These are phyloP conservation scores for Clathrus columnatus DNA, from an alignment of 768 basidiomycete species.

Conservation along the genomic window DNA sequence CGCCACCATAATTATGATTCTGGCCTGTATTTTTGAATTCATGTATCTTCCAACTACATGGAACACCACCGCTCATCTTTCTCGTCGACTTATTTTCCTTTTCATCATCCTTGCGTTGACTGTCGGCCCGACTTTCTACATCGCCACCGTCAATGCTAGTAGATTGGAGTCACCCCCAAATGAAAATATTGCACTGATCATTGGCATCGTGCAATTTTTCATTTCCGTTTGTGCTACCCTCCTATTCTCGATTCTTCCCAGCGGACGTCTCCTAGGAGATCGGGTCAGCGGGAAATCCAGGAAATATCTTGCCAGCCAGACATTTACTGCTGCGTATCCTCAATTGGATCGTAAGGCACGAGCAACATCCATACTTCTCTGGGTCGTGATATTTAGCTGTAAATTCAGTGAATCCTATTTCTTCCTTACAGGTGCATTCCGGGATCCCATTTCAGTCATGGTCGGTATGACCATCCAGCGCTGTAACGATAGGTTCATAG, in stretches of 20 bases:
- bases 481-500: conserved; percentile 81
- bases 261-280: conserved; percentile 97
- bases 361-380: conserved; percentile 74
- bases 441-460: conserved; percentile 94
- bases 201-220: conserved; percentile 91
- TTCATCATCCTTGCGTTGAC: conserved; percentile 89
- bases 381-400: conserved; percentile 92
- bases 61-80: conserved; percentile 97
- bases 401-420: conserved; percentile 97
- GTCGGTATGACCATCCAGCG: conserved; percentile 88
- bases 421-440: conserved; percentile 96
- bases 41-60: conserved; percentile 96
- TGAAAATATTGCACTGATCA: conserved; percentile 73
- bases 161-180: conserved; percentile 29
- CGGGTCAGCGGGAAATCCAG: conserved; percentile 95
- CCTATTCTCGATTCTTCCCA: conserved; percentile 82
- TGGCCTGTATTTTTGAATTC: conserved; percentile 90
- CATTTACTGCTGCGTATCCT: conserved; percentile 97
- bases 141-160: conserved; percentile 68
- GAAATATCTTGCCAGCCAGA: conserved; percentile 98
- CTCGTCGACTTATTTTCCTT: conserved; percentile 87
- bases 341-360: conserved; percentile 63
- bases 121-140: conserved; percentile 88
- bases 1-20: conserved; percentile 87
- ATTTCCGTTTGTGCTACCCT: conserved; percentile 78